A percentile compares a stretch with the other conserved stretches of the same genome.
These are phyloP conservation scores for Vitellaria paradoxa DNA, from an alignment of 179 eudicot species.

Conservation along the genomic window DNA sequence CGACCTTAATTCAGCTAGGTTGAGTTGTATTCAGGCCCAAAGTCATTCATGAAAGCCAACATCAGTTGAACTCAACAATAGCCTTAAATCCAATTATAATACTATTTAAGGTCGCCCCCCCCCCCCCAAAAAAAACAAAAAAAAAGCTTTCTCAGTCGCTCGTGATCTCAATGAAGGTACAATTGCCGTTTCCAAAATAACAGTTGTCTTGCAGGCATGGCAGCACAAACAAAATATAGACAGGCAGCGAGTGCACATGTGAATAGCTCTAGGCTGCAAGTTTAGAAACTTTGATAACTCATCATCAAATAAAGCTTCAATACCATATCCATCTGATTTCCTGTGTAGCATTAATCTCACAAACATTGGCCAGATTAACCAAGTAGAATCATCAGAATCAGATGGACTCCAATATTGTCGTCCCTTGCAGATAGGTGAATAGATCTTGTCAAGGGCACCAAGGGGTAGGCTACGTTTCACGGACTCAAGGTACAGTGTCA, in stretches of 20 bases:
- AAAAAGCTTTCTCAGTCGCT: background rate
- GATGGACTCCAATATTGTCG: background rate
- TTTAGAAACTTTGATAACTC: background rate
- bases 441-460: background rate
- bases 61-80: background rate
- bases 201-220: background rate
- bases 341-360: background rate
- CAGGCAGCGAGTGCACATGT: background rate
- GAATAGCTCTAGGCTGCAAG: background rate
- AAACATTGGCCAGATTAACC: background rate
- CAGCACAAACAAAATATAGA: background rate
- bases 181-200: background rate
- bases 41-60: background rate
- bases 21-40: no score
- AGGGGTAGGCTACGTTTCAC: background rate
- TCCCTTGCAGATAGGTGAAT: background rate
- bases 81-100: background rate
- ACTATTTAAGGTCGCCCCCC: no score
- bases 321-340: background rate
- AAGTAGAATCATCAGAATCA: background rate
- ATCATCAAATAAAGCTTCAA: constrained; percentile 1
- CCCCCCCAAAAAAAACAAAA: no score
- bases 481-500: no score
- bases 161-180: background rate
- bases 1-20: no score